phyloP scores from a whole-genome alignment of 352 stramenopile species.

The Globisporangium rhizosaccharum region DNA sequence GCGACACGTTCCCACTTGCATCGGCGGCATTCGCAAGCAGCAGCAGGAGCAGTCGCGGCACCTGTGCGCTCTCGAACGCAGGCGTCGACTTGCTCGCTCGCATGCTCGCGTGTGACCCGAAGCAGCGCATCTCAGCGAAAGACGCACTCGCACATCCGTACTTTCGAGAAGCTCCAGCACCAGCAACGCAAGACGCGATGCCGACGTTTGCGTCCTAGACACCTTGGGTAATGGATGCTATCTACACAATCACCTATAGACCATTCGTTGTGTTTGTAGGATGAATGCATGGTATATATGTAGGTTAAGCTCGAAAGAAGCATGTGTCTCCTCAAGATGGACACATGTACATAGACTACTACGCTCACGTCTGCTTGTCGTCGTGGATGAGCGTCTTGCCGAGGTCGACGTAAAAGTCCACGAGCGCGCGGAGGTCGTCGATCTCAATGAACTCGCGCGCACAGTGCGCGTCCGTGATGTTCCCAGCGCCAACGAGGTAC shows the following conservation, averaged over 20 bases:
- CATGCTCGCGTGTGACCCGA: constrained; percentile 67
- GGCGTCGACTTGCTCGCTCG: constrained; percentile 65
- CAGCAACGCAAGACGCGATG: constrained; percentile 72
- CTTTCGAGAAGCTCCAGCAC: constrained; percentile 64
- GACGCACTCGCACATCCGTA: constrained; percentile 80
- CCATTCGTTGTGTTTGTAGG: too few species aligned
- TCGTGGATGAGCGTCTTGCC: constrained; percentile 61
- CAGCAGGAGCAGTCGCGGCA: constrained; percentile 5
- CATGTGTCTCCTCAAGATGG: neutral
- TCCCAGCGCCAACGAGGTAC: constrained; percentile 72
- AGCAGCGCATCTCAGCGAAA: constrained; percentile 67
- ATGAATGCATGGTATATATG: too few species aligned
- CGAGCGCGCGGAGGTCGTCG: constrained; percentile 47
- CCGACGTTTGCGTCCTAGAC: constrained; percentile 54
- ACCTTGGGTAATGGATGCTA: neutral
- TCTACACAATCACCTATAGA: too few species aligned
- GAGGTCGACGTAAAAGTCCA: constrained; percentile 68
- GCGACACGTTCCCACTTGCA: constrained; percentile 74
- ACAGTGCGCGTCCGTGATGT: constrained; percentile 72
- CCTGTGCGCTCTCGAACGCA: constrained; percentile 61
- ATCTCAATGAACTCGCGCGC: constrained; percentile 71
- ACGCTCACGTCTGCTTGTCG: constrained; percentile 16
- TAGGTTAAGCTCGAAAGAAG: neutral
- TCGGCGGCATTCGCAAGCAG: constrained; percentile 35
- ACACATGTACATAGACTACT: neutral